Conservation (phyloP, 2,329 filamentous ascomycete species). For the Fusarium oxysporum region DNA sequence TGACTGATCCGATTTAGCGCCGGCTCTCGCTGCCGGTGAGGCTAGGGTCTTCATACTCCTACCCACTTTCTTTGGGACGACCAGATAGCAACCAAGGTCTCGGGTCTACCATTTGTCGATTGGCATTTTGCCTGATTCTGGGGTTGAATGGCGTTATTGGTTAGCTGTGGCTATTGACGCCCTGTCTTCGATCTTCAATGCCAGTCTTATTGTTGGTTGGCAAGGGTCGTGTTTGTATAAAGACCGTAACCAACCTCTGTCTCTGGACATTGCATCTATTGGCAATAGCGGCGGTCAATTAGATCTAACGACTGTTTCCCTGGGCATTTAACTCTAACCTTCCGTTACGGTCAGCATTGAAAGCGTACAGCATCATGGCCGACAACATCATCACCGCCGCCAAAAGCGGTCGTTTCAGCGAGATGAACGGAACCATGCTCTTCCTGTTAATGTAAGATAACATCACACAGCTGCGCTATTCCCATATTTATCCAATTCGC, state of each 20-base stretch:
- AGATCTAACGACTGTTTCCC: accelerated
- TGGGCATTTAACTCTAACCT: too few species aligned
- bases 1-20: neutral
- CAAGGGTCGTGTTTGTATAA: neutral
- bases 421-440: neutral
- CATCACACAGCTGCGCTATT: accelerated
- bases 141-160: neutral
- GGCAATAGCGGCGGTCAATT: neutral
- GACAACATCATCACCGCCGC: neutral
- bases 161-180: too few species aligned
- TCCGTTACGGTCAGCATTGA: too few species aligned
- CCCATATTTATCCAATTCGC: accelerated
- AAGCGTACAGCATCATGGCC: neutral
- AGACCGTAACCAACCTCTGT: neutral
- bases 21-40: neutral
- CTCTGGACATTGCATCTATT: neutral
- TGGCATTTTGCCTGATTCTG: neutral
- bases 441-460: neutral
- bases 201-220: neutral
- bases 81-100: neutral
- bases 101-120: neutral
- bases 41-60: neutral
- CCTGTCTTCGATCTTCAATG: neutral
- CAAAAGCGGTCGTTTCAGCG: neutral
- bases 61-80: neutral